Evolutionary conservation across 805 yeast genomes (phyloP), one percentile per base, ranked within the genome.

Genomic region (Cyberlindnera misumaiensis): DNA sequence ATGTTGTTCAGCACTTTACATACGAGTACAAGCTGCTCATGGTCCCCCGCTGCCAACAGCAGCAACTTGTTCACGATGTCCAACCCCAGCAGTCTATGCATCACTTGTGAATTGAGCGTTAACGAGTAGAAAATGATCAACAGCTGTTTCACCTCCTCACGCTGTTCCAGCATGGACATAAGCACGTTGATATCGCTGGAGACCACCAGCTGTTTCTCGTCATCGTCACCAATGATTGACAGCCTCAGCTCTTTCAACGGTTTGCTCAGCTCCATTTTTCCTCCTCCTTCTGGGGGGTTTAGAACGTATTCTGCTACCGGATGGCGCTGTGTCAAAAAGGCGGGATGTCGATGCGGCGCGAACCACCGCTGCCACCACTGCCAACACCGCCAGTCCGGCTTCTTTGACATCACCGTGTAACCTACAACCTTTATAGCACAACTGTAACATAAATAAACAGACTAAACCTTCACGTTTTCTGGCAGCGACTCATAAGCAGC

Each of bases 151-250:
- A 51, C 25, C 1, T 37, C 22, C 2, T 14, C 18, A 3, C 39
- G 39, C 5, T 34, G 26, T 24, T 32, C 28, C 15, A 30, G n/a
- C 33, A 44, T 11, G 10, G 9, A 8, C 36, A 44, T 34, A 16
- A 45, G 15, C 26, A 11, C 30, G 9, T 30, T 40, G 13, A 45
- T 38, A 14, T 38, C 38, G 3, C 32, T 29, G 13, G 45, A 42
- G 13, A 45, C 38, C 25, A 45, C 14, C 8, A 35, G 35, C 14
- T 17, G 18, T 35, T 51, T 51, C 42, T 42, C 49, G 24, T 48
- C 55, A 11, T 47, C 52, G 33, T 51, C 55, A 10, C 55, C 55
- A 24, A 51, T 47, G 25, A 51, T 42, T 10, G 49, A 41, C 15
- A 51, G 43, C 12, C 55, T 38, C 0, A 44, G 31, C 13, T 44